Evolutionary conservation across 306 rosid genomes (phyloP), one percentile per base, ranked within the genome.

Genomic region (Hippophae tibetana): DNA sequence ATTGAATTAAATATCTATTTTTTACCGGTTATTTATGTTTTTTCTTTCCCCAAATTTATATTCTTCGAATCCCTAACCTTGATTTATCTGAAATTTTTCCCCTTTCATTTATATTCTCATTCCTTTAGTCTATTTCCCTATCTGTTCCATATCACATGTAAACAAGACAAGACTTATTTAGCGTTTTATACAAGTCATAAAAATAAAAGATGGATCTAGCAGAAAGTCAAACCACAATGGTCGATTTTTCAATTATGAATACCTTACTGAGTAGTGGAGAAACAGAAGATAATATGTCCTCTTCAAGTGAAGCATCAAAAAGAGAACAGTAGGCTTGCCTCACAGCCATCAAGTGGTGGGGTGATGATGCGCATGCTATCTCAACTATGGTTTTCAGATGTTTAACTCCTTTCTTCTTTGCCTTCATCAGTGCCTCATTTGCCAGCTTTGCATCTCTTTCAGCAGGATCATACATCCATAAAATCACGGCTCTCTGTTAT

Each of bases 371-470:
- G 56, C 99, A 93, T 7, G 97, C 82, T 71, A 93, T 79, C 84
- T 88, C 99, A 47, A 84, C 80, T 55, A 93, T 67, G 72, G 84
- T 75, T 70, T 77, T 70, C 10, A 88, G 81, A 13, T 79, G 70
- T 53, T 79, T 68, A 56, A 77, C 51, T 41, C 84, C 80, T 12
- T 73, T 77, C 72, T 10, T 74, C 71, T 52, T 71, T 25, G 51
- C 73, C 69, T 69, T 73, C 81, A 92, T 73, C 79, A 92, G 67
- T 9, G 84, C 89, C 1, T 74, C 77, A 5, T 72, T 77, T 40
- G 89, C 94, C 61, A 88, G 57, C 73, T 57, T 81, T 23, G 97
- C 95, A 54, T 93, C 85, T 77, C 99, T 88, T 76, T 85, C 95
- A 1, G 84, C 44, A 46, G 97, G 97, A 72, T 88, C 95, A 44